Evolutionary conservation across 768 basidiomycete species (phyloP).

Genomic region (Floccularia luteovirens): DNA sequence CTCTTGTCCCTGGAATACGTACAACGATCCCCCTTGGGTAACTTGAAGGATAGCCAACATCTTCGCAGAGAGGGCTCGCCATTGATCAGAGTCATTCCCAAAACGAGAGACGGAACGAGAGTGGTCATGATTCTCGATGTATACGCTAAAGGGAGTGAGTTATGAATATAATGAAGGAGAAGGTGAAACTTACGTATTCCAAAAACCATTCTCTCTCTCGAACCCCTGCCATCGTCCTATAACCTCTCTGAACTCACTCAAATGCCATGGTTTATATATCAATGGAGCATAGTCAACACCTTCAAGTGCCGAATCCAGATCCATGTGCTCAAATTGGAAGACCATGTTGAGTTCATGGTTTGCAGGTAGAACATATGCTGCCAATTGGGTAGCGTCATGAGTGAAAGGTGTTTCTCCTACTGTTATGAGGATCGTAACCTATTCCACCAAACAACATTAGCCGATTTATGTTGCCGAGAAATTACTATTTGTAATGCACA

Average conservation of each 20-base stretch:
- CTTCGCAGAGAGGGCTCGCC: slow-evolving; percentile 55
- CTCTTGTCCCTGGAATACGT: slow-evolving; percentile 73
- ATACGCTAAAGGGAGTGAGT: slow-evolving; percentile 28
- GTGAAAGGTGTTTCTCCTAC: slow-evolving; percentile 62
- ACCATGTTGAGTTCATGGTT: slow-evolving; percentile 62
- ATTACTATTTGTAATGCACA: slow-evolving; percentile 25
- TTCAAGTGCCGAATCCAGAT: slow-evolving; percentile 40
- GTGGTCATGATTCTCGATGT: slow-evolving; percentile 69
- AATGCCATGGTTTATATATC: slow-evolving; percentile 36
- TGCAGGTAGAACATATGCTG: slow-evolving; percentile 45
- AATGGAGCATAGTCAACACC: slow-evolving; percentile 28
- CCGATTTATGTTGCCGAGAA: no score
- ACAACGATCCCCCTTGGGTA: slow-evolving; percentile 59
- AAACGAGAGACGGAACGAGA: slow-evolving; percentile 58
- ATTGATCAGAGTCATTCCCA: slow-evolving; percentile 50
- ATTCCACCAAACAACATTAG: not conserved
- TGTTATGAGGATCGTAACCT: slow-evolving; percentile 55
- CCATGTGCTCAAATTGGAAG: slow-evolving; percentile 59
- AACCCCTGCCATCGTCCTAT: slow-evolving; percentile 49
- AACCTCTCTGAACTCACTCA: slow-evolving; percentile 43
- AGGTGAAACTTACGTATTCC: slow-evolving; percentile 47
- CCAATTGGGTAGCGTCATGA: slow-evolving; percentile 40
- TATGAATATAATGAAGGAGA: slow-evolving; percentile 9
- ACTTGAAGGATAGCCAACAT: slow-evolving; percentile 55
- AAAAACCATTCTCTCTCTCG: slow-evolving; percentile 51